Evolutionary conservation across 306 rosid species (phyloP), one percentile per base, ranked within the genome.

Genomic region (Rosa rugosa): DNA sequence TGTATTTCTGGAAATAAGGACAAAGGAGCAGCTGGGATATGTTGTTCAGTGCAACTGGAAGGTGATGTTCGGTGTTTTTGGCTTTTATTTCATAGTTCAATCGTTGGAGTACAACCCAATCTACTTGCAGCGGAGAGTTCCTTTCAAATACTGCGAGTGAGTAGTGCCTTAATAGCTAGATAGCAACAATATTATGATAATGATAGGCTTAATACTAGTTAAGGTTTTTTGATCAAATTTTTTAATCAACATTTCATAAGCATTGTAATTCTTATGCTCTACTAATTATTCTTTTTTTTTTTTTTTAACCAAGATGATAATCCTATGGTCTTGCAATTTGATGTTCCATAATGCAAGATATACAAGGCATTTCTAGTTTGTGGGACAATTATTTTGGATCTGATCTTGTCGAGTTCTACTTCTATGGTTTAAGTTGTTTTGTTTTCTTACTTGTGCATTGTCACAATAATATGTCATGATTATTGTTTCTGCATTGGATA

Each of bases 21-120:
- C 98, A 70, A 90, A 92, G 87, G 98, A 94, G 92, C 97, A 94
- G 88, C 98, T 94, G 83, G 98, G 98, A 76, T 94, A 94, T 89
- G 82, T 25, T 25, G 27, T 80, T 66, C 75, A 88, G 67, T 91
- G 92, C 79, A 77, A 92, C 83, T 88, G 88, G 16, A 84, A 92
- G 79, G 36, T 31, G 36, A 31, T 31, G 3, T 17, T 82, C 77
- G 88, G 93, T 45, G 84, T 92, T 50, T 88, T 86, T 77, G 97
- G 98, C 18, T 94, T 87, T 80, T 91, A 91, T 87, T 94, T 94
- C 86, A 77, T 87, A 9, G 80, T 94, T 79, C 97, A 94, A 79
- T 94, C 98, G 40, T 84, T 97, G 3, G 97, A 92, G 83, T 89
- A 88, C 86, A 80, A 63, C 79, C 98, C 99, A 60, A 73, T 89